Percentiles rank a stretch among this genome's conserved stretches.
Evolutionary conservation across 805 yeast species (phyloP).

Genomic region (Huiozyma naganishii): DNA sequence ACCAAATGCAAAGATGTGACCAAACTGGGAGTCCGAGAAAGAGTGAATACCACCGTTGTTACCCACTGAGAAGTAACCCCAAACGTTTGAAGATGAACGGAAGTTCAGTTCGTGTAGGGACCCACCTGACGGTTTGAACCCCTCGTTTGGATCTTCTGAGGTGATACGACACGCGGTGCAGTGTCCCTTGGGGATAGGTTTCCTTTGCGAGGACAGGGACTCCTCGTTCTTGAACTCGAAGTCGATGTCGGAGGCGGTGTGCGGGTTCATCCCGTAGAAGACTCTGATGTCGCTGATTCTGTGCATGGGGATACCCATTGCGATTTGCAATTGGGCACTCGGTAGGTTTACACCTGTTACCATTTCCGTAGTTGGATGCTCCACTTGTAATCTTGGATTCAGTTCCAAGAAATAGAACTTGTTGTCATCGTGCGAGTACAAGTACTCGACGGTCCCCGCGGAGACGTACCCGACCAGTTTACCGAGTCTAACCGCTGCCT

Average conservation of each 20-base stretch:
- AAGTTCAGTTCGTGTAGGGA: constrained; percentile 90
- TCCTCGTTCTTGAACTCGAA: constrained; percentile 72
- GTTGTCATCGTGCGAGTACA: constrained; percentile 88
- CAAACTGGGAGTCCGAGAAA: constrained; percentile 96
- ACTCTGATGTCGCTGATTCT: constrained; percentile 87
- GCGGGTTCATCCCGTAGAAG: constrained; percentile 93
- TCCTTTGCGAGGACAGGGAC: constrained; percentile 70
- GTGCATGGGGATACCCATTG: constrained; percentile 98
- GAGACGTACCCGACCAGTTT: constrained; percentile 94
- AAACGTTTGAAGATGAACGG: constrained; percentile 93
- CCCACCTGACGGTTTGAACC: constrained; percentile 98
- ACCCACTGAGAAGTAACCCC: constrained; percentile 99
- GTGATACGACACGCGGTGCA: constrained; percentile 99
- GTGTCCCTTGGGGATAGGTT: constrained; percentile 95
- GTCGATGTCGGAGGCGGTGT: constrained; percentile 80
- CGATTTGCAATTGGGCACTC: constrained; percentile 96
- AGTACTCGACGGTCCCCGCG: constrained; percentile 98
- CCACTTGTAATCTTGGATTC: constrained; percentile 98
- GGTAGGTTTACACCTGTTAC: constrained; percentile 97
- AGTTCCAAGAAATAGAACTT: constrained; percentile 93
- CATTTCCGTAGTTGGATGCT: constrained; percentile 99
- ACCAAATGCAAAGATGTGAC: constrained; percentile 98
- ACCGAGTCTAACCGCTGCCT: constrained; percentile 96
- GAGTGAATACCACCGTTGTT: constrained; percentile 96
- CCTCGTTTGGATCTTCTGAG: constrained; percentile 98